Percentiles rank a stretch among this genome's conserved stretches.
phyloP scores from a whole-genome alignment of 192 early-diverging fungal species.

The Entophlyctis luteolus region DNA sequence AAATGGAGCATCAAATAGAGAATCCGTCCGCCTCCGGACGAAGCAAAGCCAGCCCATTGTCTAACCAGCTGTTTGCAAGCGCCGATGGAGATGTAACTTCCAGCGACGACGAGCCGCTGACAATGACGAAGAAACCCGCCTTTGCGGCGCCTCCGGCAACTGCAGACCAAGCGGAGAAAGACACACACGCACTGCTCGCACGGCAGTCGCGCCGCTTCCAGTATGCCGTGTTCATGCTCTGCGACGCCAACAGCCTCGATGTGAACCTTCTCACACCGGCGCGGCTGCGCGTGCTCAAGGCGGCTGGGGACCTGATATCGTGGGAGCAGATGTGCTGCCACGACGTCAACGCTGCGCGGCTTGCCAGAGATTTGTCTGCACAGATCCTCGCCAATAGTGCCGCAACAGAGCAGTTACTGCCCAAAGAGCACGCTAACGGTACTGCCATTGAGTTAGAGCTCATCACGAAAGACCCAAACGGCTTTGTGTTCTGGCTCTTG shows the following conservation, averaged over 20 bases:
- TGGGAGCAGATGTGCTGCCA: slow-evolving; percentile 46
- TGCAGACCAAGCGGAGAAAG: background rate
- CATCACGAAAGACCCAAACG: slow-evolving; percentile 21
- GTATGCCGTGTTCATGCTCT: slow-evolving; percentile 43
- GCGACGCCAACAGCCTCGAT: slow-evolving; percentile 45
- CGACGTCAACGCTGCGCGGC: slow-evolving; percentile 31
- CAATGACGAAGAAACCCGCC: background rate
- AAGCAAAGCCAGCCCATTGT: background rate
- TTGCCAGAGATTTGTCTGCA: slow-evolving; percentile 33
- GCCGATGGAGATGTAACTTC: background rate
- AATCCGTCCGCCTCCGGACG: background rate
- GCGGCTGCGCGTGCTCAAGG: slow-evolving; percentile 22
- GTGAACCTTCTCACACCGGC: slow-evolving; percentile 17
- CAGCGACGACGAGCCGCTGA: slow-evolving; percentile 11
- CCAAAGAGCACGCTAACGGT: background rate
- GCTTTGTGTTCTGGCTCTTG: slow-evolving; percentile 26
- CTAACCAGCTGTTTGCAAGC: background rate
- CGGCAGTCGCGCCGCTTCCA: slow-evolving; percentile 44
- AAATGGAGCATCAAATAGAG: background rate
- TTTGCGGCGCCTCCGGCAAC: background rate
- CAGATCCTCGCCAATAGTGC: background rate
- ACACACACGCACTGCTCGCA: slow-evolving; percentile 5
- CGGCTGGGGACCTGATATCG: slow-evolving; percentile 33
- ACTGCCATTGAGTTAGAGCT: slow-evolving; percentile 1
- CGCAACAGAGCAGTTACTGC: background rate